Conservation (phyloP, 2,329 filamentous ascomycete species). For the Ophiosphaerella narmari region DNA sequence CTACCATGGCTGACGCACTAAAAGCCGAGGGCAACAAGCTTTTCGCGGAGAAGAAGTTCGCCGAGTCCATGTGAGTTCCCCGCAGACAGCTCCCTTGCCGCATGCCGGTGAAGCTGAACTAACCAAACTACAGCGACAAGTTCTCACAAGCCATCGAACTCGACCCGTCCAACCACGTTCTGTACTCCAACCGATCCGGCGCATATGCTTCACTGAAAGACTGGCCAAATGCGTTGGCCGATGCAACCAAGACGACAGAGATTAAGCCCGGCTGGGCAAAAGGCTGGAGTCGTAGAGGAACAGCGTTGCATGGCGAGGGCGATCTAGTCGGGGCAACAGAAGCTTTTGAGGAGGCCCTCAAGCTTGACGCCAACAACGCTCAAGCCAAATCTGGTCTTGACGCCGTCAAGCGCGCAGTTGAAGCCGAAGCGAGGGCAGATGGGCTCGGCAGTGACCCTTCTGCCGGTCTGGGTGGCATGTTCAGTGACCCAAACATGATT, state of each 20-base stretch:
- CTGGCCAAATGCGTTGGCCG: slow-evolving; percentile 80
- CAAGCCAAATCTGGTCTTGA: slow-evolving; percentile 88
- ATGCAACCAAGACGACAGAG: slow-evolving; percentile 91
- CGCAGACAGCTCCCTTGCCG: slow-evolving; percentile 14
- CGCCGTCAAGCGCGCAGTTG: slow-evolving; percentile 85
- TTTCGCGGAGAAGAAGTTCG: slow-evolving; percentile 96
- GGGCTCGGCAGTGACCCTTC: slow-evolving; percentile 67
- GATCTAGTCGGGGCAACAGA: slow-evolving; percentile 80
- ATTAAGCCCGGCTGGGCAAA: slow-evolving; percentile 98
- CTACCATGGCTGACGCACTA: slow-evolving; percentile 73
- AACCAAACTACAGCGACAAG: slow-evolving; percentile 68
- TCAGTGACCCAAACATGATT: slow-evolving; percentile 88
- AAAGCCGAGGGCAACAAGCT: slow-evolving; percentile 99
- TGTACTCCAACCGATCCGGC: slow-evolving; percentile 95
- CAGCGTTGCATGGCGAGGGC: slow-evolving; percentile 84
- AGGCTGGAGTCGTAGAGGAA: slow-evolving; percentile 91
- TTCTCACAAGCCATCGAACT: slow-evolving; percentile 92
- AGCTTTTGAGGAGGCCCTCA: slow-evolving; percentile 92
- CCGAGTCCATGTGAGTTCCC: slow-evolving; percentile 83
- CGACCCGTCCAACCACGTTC: slow-evolving; percentile 89
- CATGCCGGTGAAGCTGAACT: slow-evolving; percentile 9
- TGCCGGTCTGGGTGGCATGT: slow-evolving; percentile 85
- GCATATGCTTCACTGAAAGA: slow-evolving; percentile 87
- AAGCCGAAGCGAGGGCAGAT: slow-evolving; percentile 71
- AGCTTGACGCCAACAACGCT: slow-evolving; percentile 87